Evolutionary conservation across 2,329 filamentous ascomycete genomes (phyloP), one percentile per base, ranked within the genome.

Genomic region (Leptographium procerum): DNA sequence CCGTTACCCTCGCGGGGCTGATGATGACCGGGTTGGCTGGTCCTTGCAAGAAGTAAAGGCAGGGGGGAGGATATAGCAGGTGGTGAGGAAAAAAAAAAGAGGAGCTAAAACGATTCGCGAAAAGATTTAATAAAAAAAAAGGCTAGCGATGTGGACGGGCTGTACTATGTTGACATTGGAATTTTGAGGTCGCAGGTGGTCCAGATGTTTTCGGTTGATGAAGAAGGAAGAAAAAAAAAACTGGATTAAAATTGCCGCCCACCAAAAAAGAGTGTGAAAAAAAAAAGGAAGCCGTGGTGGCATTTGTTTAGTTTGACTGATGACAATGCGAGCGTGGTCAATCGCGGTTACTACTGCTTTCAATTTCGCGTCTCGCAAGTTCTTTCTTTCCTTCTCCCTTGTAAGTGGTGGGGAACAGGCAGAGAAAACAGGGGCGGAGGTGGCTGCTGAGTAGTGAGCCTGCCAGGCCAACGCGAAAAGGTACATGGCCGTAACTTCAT

Each of bases 261-360:
- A 16, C 40, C 40, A 16, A n/a, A 9, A 33, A 16, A 45, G 29
- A 34, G 24, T 14, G 29, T 29, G 7, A 51, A 43, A n/a, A 47
- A 26, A 55, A 24, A 55, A 43, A n/a, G 36, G 40, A 55, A 40
- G 26, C 19, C 50, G 58, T 59, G 58, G 34, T 56, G 50, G 52
- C 55, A 56, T 61, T 59, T 60, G 57, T 59, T 60, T 62, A 58
- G 59, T 62, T 61, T 57, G 58, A 60, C 60, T 57, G 59, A 62
- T 59, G 61, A 59, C 58, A 62, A 60, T 59, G 57, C 56, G 55
- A 50, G 50, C n/a, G 22, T 31, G 56, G 59, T 61, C 55, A 58
- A 62, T 63, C 62, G 62, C 60, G 60, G 59, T 61, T 63, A 52
- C 62, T 51, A 56, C 61, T 51, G 55, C 61, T 60, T 60, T 58